Evolutionary conservation across 441 rosid genomes (phyloP).

Genomic region (Capsella rubella): DNA sequence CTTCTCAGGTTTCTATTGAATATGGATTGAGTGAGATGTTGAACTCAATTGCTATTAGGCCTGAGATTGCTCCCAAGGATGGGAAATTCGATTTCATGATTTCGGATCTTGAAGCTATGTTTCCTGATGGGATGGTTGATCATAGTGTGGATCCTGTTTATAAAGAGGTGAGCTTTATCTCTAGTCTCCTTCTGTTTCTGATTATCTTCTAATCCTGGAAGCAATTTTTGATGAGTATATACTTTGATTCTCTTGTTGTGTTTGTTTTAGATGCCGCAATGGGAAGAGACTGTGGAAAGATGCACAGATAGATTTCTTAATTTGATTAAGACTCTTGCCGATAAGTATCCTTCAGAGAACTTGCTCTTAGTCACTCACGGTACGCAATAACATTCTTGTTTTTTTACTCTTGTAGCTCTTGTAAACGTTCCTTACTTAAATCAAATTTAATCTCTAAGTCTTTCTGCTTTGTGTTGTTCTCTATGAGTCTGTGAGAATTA

Average conservation of each 20-base stretch:
- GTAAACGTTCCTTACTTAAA: neutral
- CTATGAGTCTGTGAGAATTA: neutral
- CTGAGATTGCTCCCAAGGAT: slow-evolving; percentile 63
- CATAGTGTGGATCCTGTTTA: slow-evolving; percentile 50
- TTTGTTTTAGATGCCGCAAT: slow-evolving; percentile 69
- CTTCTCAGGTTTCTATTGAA: slow-evolving; percentile 71
- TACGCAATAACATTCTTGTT: slow-evolving; percentile 34
- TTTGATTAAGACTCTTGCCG: slow-evolving; percentile 65
- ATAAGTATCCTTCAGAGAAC: slow-evolving; percentile 85
- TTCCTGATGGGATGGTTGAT: slow-evolving; percentile 77
- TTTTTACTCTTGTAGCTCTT: neutral
- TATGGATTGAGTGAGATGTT: slow-evolving; percentile 86
- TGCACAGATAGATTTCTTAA: slow-evolving; percentile 63
- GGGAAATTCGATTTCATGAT: slow-evolving; percentile 63
- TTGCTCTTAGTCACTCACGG: slow-evolving; percentile 94
- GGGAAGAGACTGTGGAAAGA: slow-evolving; percentile 69
- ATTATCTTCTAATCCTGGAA: neutral
- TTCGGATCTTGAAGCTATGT: slow-evolving; percentile 67
- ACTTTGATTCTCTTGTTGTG: neutral
- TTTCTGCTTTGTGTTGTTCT: too few species aligned
- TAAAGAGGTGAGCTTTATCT: slow-evolving; percentile 55
- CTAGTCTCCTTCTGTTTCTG: neutral
- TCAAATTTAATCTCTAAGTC: neutral
- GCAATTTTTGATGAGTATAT: neutral
- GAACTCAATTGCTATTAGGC: slow-evolving; percentile 55